phyloP scores from a whole-genome alignment of 768 basidiomycete genomes.

The Leccinum aurantiacum region DNA sequence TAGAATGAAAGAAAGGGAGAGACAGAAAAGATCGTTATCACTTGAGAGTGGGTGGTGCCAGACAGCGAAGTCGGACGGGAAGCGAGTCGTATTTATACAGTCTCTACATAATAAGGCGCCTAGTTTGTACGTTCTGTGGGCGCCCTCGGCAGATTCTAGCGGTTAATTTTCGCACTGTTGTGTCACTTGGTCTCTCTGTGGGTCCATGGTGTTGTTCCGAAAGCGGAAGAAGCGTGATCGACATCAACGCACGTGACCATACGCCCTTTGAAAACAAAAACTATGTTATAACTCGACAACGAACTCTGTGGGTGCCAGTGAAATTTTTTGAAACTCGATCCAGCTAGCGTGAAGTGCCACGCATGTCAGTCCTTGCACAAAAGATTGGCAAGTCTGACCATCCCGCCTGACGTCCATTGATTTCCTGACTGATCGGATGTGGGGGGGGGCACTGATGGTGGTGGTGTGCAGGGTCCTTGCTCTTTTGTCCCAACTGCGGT shows the following conservation, averaged over 20 bases:
- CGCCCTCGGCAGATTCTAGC: not conserved
- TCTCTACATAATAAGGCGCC: not conserved
- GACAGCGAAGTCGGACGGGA: conserved; percentile 5
- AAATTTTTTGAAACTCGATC: conserved; percentile 4
- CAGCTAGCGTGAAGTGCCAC: not conserved
- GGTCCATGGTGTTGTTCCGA: conserved; percentile 23
- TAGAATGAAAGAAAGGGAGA: not conserved
- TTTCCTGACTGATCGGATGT: conserved; percentile 1
- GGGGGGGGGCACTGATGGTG: too few species aligned
- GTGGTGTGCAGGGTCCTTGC: conserved; percentile 65
- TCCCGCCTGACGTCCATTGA: not conserved
- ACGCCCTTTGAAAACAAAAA: conserved; percentile 10
- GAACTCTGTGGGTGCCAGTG: conserved; percentile 12
- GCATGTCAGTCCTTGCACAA: conserved; percentile 38
- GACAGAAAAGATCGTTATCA: not conserved
- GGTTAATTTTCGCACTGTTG: not conserved
- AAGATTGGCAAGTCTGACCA: conserved; percentile 44
- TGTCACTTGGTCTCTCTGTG: conserved; percentile 10
- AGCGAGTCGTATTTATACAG: conserved; percentile 20
- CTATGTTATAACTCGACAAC: conserved; percentile 2
- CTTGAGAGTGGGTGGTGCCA: conserved; percentile 19
- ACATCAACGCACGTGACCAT: conserved; percentile 21
- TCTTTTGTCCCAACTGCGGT: conserved; percentile 94
- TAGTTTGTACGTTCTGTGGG: conserved; percentile 15
- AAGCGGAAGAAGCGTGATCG: conserved; percentile 16